Evolutionary conservation across 108 stramenopile species (phyloP).

Genomic region (Pseudonitzschia multistriata): DNA sequence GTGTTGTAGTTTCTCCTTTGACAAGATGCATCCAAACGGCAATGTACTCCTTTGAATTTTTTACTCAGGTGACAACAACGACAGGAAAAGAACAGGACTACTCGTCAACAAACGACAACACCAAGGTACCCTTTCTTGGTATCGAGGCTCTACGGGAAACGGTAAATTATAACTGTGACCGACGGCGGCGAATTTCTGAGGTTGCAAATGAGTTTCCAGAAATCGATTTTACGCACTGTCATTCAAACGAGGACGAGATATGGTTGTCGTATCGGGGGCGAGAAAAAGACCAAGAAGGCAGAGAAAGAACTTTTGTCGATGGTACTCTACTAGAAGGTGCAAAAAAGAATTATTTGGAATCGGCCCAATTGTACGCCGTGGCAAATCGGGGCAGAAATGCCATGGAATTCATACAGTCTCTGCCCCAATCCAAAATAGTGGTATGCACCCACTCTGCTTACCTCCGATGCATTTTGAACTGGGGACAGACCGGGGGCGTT

Average conservation of each 20-base stretch:
- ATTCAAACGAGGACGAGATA: neutral
- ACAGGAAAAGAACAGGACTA: neutral
- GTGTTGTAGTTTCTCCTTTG: conserved; percentile 55
- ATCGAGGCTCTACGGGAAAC: conserved; percentile 65
- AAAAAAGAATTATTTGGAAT: conserved; percentile 38
- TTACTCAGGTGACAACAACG: neutral
- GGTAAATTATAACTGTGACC: conserved; percentile 69
- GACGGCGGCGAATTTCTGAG: conserved; percentile 47
- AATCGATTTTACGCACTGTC: conserved; percentile 28
- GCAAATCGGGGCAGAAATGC: conserved; percentile 43
- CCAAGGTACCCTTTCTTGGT: conserved; percentile 37
- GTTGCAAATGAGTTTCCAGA: conserved; percentile 41
- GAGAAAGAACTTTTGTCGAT: neutral
- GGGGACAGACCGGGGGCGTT: conserved; percentile 49
- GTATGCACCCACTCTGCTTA: conserved; percentile 61
- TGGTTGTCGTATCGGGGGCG: neutral
- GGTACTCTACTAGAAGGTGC: conserved; percentile 2
- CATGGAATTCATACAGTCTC: conserved; percentile 29
- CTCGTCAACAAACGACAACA: neutral
- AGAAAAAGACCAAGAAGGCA: conserved; percentile 6
- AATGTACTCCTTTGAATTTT: conserved; percentile 30
- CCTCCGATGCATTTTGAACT: conserved; percentile 50
- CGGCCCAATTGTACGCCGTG: conserved; percentile 42
- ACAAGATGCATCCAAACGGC: conserved; percentile 71
- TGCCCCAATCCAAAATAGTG: conserved; percentile 41